Evolutionary conservation across 352 stramenopile species (phyloP).

Genomic region (Globisporangium splendens): DNA sequence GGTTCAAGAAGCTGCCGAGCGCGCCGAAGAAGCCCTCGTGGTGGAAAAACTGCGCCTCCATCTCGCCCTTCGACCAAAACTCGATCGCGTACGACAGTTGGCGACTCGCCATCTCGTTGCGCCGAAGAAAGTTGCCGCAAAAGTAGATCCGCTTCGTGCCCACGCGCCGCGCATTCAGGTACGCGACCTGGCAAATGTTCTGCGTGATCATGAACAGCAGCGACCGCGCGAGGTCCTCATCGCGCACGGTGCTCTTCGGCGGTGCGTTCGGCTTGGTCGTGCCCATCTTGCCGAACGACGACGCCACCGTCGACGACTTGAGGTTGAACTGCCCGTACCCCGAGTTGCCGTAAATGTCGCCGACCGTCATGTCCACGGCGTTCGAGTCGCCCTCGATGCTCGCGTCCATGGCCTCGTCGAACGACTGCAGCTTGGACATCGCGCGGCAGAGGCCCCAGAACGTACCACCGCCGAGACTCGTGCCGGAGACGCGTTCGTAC

Average conservation of each 20-base stretch:
- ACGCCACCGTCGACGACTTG: constrained; percentile 87
- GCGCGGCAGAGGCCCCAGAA: constrained; percentile 95
- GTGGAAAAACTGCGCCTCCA: constrained; percentile 91
- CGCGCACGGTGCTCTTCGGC: constrained; percentile 33
- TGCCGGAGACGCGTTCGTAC: constrained; percentile 96
- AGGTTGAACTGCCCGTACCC: constrained; percentile 90
- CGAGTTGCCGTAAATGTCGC: constrained; percentile 95
- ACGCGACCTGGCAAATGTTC: constrained; percentile 95
- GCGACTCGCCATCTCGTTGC: constrained; percentile 91
- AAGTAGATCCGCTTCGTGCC: constrained; percentile 94
- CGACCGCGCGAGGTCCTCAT: constrained; percentile 93
- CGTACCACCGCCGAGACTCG: constrained; percentile 95
- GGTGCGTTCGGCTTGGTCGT: constrained; percentile 7
- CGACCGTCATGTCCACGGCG: constrained; percentile 95
- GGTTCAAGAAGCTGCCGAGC: constrained; percentile 91
- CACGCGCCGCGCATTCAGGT: constrained; percentile 94
- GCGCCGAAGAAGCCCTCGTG: constrained; percentile 98
- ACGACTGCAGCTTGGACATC: constrained; percentile 84
- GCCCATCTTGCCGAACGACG: constrained; percentile 96
- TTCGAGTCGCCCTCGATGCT: constrained; percentile 61
- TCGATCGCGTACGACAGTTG: constrained; percentile 93
- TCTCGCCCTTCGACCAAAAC: constrained; percentile 94
- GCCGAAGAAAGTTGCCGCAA: constrained; percentile 95
- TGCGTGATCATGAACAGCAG: constrained; percentile 99
- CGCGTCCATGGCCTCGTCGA: constrained; percentile 79